A percentile compares a stretch with the other conserved stretches of the same genome.
phyloP scores from a whole-genome alignment of 176 grass and related monocot species.

The Triticum dicoccoides region DNA sequence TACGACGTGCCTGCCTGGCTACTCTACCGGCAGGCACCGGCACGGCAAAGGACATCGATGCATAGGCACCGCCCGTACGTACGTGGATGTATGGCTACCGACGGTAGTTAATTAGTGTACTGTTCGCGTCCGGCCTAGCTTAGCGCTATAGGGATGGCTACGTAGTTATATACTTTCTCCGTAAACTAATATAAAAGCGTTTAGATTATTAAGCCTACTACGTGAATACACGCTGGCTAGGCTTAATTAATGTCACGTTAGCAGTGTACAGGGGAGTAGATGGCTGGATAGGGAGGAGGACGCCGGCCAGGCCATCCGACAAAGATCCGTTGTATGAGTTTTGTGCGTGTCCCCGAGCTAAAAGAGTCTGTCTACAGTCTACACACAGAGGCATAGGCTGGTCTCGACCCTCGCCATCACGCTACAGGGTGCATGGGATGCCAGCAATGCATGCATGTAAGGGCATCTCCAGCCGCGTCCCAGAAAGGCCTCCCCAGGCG shows the following conservation, averaged over 20 bases:
- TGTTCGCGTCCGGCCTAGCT: too few species aligned
- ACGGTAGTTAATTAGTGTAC: too few species aligned
- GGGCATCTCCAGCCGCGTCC: too few species aligned
- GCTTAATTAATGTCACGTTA: neutral
- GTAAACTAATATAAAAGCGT: too few species aligned
- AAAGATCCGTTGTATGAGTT: neutral
- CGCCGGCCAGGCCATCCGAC: neutral
- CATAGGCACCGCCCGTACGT: neutral
- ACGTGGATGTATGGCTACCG: neutral
- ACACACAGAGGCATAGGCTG: neutral
- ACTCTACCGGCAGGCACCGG: too few species aligned
- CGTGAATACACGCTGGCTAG: neutral
- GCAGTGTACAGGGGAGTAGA: neutral
- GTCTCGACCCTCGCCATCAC: neutral
- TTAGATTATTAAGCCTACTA: too few species aligned
- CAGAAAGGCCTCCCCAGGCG: too few species aligned
- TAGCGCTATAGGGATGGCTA: too few species aligned
- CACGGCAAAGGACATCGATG: neutral
- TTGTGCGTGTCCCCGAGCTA: neutral
- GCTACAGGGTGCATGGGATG: neutral
- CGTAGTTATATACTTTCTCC: too few species aligned
- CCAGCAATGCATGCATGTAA: neutral
- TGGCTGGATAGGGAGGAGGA: neutral
- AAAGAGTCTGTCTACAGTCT: neutral
- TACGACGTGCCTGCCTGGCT: neutral